phyloP scores from a whole-genome alignment of 768 basidiomycete genomes.

The Amanita molliuscula region DNA sequence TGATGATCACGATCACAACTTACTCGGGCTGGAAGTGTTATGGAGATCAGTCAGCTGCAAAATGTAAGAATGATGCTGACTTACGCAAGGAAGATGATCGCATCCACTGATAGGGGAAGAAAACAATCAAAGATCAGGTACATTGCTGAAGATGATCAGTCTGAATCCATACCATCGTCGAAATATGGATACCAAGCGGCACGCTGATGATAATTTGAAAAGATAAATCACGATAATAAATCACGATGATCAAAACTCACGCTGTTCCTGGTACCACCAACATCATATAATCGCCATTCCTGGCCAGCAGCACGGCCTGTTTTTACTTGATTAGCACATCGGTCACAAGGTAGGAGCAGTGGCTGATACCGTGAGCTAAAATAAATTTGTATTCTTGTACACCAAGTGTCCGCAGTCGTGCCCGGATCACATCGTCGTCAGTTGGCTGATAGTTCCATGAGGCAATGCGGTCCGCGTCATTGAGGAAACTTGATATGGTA shows the following conservation, averaged over 20 bases:
- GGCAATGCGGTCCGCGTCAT: constrained; percentile 59
- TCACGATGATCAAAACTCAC: constrained; percentile 26
- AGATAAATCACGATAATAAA: not conserved
- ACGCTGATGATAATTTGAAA: constrained; percentile 30
- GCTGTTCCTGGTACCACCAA: constrained; percentile 63
- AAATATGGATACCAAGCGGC: constrained; percentile 76
- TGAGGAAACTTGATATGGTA: constrained; percentile 43
- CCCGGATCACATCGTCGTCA: constrained; percentile 71
- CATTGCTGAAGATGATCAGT: not conserved
- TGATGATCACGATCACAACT: constrained; percentile 10
- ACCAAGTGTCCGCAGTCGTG: constrained; percentile 67
- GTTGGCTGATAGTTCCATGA: constrained; percentile 53
- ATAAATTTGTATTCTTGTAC: constrained; percentile 66
- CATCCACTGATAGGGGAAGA: constrained; percentile 36
- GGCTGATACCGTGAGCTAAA: constrained; percentile 48
- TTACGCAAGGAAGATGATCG: constrained; percentile 76
- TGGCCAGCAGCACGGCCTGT: constrained; percentile 48
- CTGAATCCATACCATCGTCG: constrained; percentile 42
- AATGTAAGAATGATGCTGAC: constrained; percentile 11
- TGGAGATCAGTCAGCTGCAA: constrained; percentile 2
- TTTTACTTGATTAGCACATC: constrained; percentile 1
- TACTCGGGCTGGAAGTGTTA: constrained; percentile 27
- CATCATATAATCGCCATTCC: constrained; percentile 78
- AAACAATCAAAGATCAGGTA: constrained; percentile 7
- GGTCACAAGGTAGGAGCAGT: not conserved